Base-by-base conservation (phyloP, 1,139 yeast species). In the Geotrichum fermentans region DNA sequence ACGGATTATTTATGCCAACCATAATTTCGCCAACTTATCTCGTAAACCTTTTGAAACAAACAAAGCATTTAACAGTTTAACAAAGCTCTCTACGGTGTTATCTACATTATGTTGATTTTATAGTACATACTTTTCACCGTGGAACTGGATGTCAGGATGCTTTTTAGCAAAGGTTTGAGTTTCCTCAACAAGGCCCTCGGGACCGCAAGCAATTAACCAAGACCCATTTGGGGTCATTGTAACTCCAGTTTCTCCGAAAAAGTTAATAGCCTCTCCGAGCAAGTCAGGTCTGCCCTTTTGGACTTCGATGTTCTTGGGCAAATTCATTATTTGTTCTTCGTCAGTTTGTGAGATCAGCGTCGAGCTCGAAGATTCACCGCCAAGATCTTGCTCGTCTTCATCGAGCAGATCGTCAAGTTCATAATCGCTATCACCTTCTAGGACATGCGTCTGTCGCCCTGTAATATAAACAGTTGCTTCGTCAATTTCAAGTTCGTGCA, bases 201-300 rank as follows among this genome's bases (percentile, higher is more conserved):
- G 88, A 0, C 95, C 95, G 67, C 94, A 84, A 0, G 86, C 78
- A n/a, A 84, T 66, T 0, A 83, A 69, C 82, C 84, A 81, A 45
- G 67, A 67, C 42, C 60, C 56, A 40, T 66, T 72, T 10, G 8
- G 8, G 10, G 10, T 10, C 10, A 10, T 6, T 10, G 8, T 6
- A 1, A 59, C 61, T 2, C 48, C 56, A 2, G 47, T 29, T 8
- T 40, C 50, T 13, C 44, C 51, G 21, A 58, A 39, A 43, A 57
- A 61, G 7, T 47, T 49, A 1, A 52, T 52, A 0, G 55, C 45
- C 2, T 54, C 52, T 18, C 51, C 47, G 14, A 48, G 32, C 20
- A 65, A 53, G 14, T 54, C 49, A 1, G 69, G 70, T 10, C 70
- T 53, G 7, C 70, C 71, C 33, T 55, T 35, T 42, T 50, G 53